phyloP scores from a whole-genome alignment of 768 basidiomycete genomes.

The Amylocystis lapponica region DNA sequence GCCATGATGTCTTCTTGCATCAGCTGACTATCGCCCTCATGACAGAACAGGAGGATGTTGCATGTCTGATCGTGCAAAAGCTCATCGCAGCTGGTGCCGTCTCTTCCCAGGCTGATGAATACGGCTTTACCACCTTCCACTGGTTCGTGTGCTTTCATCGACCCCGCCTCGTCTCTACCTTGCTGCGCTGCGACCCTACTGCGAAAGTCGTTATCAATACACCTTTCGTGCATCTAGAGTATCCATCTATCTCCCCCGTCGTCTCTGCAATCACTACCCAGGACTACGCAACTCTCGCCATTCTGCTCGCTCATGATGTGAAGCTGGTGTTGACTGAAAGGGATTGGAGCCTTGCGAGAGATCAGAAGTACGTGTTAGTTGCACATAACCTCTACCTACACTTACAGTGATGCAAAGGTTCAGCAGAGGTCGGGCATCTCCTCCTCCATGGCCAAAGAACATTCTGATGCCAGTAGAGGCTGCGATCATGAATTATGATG shows the following conservation, averaged over 20 bases:
- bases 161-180: conserved; percentile 18
- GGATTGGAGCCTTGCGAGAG: too few species aligned
- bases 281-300: conserved; percentile 21
- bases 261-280: conserved; percentile 21
- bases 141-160: conserved; percentile 18
- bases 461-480: too few species aligned
- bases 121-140: conserved; percentile 26
- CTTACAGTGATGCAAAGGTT: too few species aligned
- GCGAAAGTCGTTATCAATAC: conserved; percentile 25
- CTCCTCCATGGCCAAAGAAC: too few species aligned
- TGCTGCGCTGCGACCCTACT: conserved; percentile 24
- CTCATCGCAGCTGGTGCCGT: conserved; percentile 24
- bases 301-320: conserved; percentile 26
- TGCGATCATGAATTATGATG: too few species aligned
- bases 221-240: conserved; percentile 10
- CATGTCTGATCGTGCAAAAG: conserved; percentile 20
- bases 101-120: conserved; percentile 24
- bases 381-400: too few species aligned
- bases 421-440: too few species aligned
- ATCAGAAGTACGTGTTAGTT: too few species aligned
- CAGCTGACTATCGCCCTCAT: conserved; percentile 23
- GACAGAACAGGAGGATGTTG: conserved; percentile 18
- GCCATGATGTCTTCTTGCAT: too few species aligned
- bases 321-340: conserved; percentile 19
- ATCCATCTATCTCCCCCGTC: conserved; percentile 18